Base-by-base conservation (phyloP, 2,329 filamentous ascomycete species). In the Pseudogymnoascus verrucosus region DNA sequence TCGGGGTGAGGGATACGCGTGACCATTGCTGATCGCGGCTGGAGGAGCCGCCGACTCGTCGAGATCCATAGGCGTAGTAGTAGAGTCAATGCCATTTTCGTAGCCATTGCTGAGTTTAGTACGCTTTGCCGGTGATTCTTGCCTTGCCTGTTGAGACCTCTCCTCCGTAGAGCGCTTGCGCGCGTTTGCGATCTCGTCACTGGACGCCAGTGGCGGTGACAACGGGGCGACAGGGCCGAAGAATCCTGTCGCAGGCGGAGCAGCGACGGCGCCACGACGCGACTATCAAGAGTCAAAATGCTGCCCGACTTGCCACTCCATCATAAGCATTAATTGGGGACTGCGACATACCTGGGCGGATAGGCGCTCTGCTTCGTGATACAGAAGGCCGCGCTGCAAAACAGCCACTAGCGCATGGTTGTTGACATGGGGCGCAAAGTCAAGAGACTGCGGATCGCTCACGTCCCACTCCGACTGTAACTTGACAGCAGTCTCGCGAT, bases 381-480 rank as follows among this genome's bases (percentile, higher is more conserved):
- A 87, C 69, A 85, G 74, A 61, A 88, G 79, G 64, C 85, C 85
- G 75, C 84, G 83, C 75, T 88, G 87, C 68, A 88, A 75, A 67
- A 86, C 78, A 65, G 80, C 81, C 64, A 88, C 83, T 71, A 88
- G 78, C 69, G 85, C 84, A 76, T 87, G 84, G 69, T 80, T 82
- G 74, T 85, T 82, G 74, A 88, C 84, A 76, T 87, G 81, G 71
- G 80, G 82, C 73, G 85, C 85, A 75, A 88, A 88, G 65, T 82
- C 78, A 67, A 88, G 83, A 65, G 86, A 78, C 73, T 87, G 84
- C 69, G 85, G 85, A 74, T 84, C 79, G 71, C 80, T 78, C 68
- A 86, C 77, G 75, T 85, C 81, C 85, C 85, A 88, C 77, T 88
- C 85, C 73, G 87, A 87, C 71, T 87, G 84, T 69, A 88, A 83